These are phyloP conservation scores for Conticribra guillardii DNA, from an alignment of 108 stramenopile species.

Conservation along the genomic window DNA sequence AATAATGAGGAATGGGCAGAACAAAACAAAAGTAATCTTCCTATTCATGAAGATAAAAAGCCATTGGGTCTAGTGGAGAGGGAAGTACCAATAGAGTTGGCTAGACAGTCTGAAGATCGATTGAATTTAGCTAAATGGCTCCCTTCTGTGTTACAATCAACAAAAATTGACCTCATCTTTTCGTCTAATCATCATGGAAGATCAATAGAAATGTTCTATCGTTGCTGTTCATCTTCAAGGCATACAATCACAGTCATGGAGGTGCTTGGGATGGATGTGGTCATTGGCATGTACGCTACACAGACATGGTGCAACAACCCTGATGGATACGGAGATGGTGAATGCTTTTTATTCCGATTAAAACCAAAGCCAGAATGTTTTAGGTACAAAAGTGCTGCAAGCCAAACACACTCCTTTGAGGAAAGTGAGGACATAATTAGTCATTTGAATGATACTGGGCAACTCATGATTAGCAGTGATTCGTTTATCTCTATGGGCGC, in stretches of 20 bases:
- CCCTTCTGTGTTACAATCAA: conserved; percentile 44
- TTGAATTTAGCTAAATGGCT: conserved; percentile 48
- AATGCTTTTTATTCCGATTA: conserved; percentile 46
- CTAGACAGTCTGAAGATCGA: conserved; percentile 34
- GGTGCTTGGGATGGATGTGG: conserved; percentile 37
- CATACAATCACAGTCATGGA: conserved; percentile 55
- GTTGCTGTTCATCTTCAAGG: conserved; percentile 37
- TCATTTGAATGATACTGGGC: conserved; percentile 37
- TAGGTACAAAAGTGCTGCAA: conserved; percentile 28
- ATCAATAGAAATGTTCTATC: conserved; percentile 50
- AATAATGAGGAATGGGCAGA: conserved; percentile 51
- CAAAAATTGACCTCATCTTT: conserved; percentile 52
- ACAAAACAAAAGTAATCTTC: conserved; percentile 23
- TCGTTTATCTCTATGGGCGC: conserved; percentile 52
- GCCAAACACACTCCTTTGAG: conserved; percentile 18
- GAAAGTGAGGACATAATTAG: conserved; percentile 17
- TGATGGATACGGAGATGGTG: conserved; percentile 52
- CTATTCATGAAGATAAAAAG: conserved; percentile 36
- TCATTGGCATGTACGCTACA: conserved; percentile 55
- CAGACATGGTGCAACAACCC: conserved; percentile 45
- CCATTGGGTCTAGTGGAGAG: conserved; percentile 42
- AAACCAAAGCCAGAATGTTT: conserved; percentile 49
- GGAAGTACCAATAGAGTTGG: conserved; percentile 37
- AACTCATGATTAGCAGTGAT: conserved; percentile 50
- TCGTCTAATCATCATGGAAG: conserved; percentile 52